Percentiles rank a stretch among this genome's conserved stretches.
Evolutionary conservation across 108 stramenopile species (phyloP).

Genomic region (Conticribra guillardii): DNA sequence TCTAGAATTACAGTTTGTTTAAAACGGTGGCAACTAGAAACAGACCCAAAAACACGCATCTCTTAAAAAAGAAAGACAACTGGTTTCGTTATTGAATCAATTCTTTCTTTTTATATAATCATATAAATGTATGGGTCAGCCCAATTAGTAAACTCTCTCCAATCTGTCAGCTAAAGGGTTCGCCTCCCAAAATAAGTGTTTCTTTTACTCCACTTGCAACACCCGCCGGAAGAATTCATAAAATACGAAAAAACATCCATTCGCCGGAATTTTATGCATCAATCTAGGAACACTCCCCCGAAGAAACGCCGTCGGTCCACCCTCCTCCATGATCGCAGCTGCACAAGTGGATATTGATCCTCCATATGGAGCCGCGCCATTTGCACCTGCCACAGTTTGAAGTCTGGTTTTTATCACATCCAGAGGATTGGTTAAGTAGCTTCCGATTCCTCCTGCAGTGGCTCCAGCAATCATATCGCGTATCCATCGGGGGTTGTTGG

Average conservation of each 20-base stretch:
- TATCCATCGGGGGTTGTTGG: slow-evolving; percentile 37
- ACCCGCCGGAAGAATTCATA: slow-evolving; percentile 91
- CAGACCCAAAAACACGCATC: too few species aligned
- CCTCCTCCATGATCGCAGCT: slow-evolving; percentile 59
- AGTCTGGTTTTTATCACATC: slow-evolving; percentile 95
- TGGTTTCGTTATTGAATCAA: too few species aligned
- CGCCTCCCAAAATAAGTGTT: too few species aligned
- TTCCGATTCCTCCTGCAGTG: slow-evolving; percentile 89
- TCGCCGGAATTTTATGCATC: slow-evolving; percentile 95
- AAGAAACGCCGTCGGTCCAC: slow-evolving; percentile 80
- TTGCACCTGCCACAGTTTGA: slow-evolving; percentile 65
- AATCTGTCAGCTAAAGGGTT: too few species aligned
- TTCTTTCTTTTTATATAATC: too few species aligned
- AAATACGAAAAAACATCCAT: slow-evolving; percentile 93
- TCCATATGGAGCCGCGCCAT: slow-evolving; percentile 57
- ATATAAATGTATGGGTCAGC: too few species aligned
- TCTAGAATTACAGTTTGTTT: too few species aligned
- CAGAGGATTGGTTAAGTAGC: slow-evolving; percentile 90
- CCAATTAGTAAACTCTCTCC: too few species aligned
- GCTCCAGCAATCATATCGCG: slow-evolving; percentile 90
- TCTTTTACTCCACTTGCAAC: slow-evolving; percentile 60
- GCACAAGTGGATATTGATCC: slow-evolving; percentile 73
- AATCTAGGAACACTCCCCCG: slow-evolving; percentile 90
- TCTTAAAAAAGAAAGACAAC: too few species aligned
- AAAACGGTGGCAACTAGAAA: too few species aligned